Evolutionary conservation across 345 rosid species (phyloP).

Genomic region (Eutrema heterophyllum): DNA sequence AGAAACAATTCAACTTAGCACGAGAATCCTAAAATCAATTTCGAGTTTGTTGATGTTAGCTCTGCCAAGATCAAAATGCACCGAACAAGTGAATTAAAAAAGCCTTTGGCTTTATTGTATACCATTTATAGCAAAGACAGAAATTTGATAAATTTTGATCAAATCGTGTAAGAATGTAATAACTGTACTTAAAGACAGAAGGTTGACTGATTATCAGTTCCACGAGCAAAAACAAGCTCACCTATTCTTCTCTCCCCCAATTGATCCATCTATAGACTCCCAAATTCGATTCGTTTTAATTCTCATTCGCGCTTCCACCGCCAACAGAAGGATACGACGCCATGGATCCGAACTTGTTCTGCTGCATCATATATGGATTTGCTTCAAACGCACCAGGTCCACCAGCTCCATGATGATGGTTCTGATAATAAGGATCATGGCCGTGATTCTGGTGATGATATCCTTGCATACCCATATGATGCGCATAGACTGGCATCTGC

Average conservation of each 20-base stretch:
- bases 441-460: slow-evolving; percentile 33
- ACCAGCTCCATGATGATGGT: slow-evolving; percentile 26
- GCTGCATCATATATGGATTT: slow-evolving; percentile 58
- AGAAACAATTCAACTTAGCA: no score
- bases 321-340: slow-evolving; percentile 50
- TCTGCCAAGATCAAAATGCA: neutral
- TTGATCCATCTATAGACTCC: neutral
- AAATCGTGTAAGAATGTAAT: slow-evolving; percentile 14
- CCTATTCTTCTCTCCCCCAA: neutral
- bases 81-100: slow-evolving; percentile 5
- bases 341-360: slow-evolving; percentile 53
- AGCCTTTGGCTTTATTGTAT: slow-evolving; percentile 5
- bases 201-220: slow-evolving; percentile 15
- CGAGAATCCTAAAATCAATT: neutral
- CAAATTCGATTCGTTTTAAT: slow-evolving; percentile 15
- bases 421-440: slow-evolving; percentile 25
- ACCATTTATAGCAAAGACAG: slow-evolving; percentile 8
- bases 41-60: neutral
- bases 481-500: slow-evolving; percentile 68
- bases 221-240: slow-evolving; percentile 23
- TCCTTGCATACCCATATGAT: slow-evolving; percentile 55
- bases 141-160: slow-evolving; percentile 20
- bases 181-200: slow-evolving; percentile 21
- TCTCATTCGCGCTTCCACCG: slow-evolving; percentile 52
- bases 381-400: slow-evolving; percentile 48